phyloP scores from a whole-genome alignment of 345 rosid genomes.

The Salix viminalis region DNA sequence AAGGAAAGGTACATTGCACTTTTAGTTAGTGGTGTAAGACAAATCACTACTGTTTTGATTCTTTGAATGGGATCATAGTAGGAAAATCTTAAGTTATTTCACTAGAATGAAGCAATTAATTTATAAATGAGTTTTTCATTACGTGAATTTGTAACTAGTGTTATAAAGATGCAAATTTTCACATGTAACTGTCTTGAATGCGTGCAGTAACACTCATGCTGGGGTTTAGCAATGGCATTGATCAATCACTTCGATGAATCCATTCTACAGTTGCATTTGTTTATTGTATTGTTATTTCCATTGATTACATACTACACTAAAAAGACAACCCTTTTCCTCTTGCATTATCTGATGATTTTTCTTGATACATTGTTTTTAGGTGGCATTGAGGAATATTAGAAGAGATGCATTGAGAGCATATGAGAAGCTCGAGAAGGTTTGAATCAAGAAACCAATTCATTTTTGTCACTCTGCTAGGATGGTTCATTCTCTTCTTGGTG shows the following conservation, averaged over 20 bases:
- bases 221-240: background rate
- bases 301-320: background rate
- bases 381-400: slow-evolving; percentile 88
- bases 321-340: background rate
- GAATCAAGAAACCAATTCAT: background rate
- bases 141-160: background rate
- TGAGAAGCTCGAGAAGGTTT: slow-evolving; percentile 90
- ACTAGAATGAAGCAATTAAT: background rate
- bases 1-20: slow-evolving; percentile 66
- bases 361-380: slow-evolving; percentile 37
- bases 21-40: slow-evolving; percentile 7
- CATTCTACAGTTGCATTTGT: background rate
- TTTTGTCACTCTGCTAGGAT: background rate
- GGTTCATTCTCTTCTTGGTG: background rate
- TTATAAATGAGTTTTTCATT: background rate
- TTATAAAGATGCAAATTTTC: background rate
- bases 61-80: background rate
- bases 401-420: slow-evolving; percentile 87
- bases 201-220: background rate
- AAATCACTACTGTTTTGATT: background rate
- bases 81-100: background rate
- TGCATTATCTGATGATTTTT: background rate
- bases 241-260: background rate
- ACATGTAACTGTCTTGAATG: background rate
- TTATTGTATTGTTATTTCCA: background rate